Base-by-base conservation (phyloP, 805 yeast genomes). In the Saturnispora gosingensis region DNA sequence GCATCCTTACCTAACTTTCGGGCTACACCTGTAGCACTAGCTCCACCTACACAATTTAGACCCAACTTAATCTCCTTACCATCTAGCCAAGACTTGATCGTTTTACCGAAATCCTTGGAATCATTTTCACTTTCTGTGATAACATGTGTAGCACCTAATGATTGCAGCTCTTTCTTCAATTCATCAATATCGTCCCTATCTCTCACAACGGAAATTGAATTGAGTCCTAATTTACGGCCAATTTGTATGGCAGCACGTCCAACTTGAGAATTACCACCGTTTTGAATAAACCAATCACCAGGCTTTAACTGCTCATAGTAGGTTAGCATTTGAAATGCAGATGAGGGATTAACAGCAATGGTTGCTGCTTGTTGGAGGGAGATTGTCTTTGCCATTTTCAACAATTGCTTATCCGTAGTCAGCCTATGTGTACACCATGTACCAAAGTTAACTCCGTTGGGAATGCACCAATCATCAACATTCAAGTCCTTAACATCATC, bases 211-310 rank as follows among this genome's bases (percentile, higher is more conserved):
- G 87, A 83, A 58, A 93, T 77, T 10, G 96, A 88, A 60, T 88
- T 88, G 63, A 83, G 68, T 1, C 96, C 96, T 65, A 84, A 74
- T 28, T 81, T 72, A 57, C 80, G 79, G 30, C 87, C 96, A 50
- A 93, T 78, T 68, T 93, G 99, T 46, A 88, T 76, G 7, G 96
- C 98, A 59, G 85, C 82, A 59, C 88, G 81, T 5, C 97, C 96
- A 10, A 93, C 99, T 28, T 93, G 95, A 7, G 96, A 88, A 58
- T 88, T 93, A 35, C 96, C 98, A 32, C 97, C 99, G 61, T 91
- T 93, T 70, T 93, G 98, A 55, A 93, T 82, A 56, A 93, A 79
- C 96, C 96, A 93, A 66, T 90, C 90, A 18, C 88, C 88, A 2
- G 80, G 76, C 53, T 72, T 66, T 61, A 85, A 68, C 51, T 78